Conservation (phyloP, 164 flowering plant species). For the Echeveria elegans region DNA sequence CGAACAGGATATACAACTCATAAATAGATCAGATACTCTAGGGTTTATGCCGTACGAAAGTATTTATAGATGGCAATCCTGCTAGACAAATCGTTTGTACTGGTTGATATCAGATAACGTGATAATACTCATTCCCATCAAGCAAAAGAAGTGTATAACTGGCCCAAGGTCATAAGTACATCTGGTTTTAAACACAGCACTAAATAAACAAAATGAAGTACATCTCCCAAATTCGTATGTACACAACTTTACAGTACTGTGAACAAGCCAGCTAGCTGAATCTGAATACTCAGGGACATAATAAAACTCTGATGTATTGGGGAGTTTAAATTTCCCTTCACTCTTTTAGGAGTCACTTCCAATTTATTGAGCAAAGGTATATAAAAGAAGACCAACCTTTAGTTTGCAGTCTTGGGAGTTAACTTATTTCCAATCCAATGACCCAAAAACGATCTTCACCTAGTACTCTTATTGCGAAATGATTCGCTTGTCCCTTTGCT, state of each 20-base stretch:
- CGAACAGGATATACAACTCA: conserved; percentile 6
- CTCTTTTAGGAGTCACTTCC: no score
- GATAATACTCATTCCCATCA: no score
- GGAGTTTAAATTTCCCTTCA: no score
- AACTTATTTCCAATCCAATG: not conserved
- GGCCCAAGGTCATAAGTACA: no score
- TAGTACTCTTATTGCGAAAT: not conserved
- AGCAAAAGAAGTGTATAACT: no score
- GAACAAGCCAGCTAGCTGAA: not conserved
- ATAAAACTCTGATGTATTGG: not conserved
- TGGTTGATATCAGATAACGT: no score
- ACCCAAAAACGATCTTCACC: not conserved
- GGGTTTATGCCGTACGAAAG: no score
- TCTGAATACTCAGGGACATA: not conserved
- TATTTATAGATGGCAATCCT: no score
- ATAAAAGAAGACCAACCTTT: not conserved
- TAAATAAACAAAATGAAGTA: no score
- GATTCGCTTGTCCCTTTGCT: not conserved
- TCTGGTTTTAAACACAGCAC: no score
- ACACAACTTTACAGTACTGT: not conserved
- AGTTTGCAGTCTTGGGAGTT: not conserved
- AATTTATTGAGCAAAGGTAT: not conserved
- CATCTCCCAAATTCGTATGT: no score
- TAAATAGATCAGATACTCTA: not conserved
- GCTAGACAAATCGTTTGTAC: no score